phyloP scores from a whole-genome alignment of 495 filamentous ascomycete genomes.

The Bombardia bombarda region DNA sequence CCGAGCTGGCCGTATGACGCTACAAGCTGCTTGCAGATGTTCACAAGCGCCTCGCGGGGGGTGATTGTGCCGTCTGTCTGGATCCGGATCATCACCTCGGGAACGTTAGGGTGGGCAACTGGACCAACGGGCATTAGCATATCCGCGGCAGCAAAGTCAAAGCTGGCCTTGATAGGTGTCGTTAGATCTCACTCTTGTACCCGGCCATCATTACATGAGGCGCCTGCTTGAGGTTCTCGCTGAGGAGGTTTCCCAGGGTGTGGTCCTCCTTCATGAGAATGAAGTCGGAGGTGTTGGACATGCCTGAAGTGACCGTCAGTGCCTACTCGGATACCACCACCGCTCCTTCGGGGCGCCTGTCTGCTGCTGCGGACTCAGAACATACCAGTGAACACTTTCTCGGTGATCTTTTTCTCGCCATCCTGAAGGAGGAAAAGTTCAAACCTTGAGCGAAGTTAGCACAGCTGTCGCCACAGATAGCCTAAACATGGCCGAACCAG shows the following conservation, averaged over 20 bases:
- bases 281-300: constrained; percentile 80
- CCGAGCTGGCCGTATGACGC: constrained; percentile 65
- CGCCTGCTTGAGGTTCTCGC: constrained; percentile 69
- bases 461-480: background rate
- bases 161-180: background rate
- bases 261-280: constrained; percentile 95
- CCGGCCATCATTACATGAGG: constrained; percentile 75
- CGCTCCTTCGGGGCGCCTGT: background rate
- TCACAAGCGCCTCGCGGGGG: constrained; percentile 78
- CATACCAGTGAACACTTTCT: constrained; percentile 79
- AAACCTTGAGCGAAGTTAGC: constrained; percentile 49
- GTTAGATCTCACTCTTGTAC: constrained; percentile 60
- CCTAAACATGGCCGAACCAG: constrained; percentile 3
- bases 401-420: constrained; percentile 87
- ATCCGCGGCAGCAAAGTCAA: background rate
- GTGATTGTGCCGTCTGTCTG: constrained; percentile 85
- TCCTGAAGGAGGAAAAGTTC: constrained; percentile 81
- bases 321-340: background rate
- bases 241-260: constrained; percentile 85
- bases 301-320: constrained; percentile 45
- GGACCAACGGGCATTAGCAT: background rate
- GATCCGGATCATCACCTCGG: constrained; percentile 77
- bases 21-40: constrained; percentile 70
- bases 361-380: background rate
- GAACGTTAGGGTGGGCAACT: constrained; percentile 81